Evolutionary conservation across 2,329 filamentous ascomycete genomes (phyloP).

Genomic region (Pestalotiopsis sp.): DNA sequence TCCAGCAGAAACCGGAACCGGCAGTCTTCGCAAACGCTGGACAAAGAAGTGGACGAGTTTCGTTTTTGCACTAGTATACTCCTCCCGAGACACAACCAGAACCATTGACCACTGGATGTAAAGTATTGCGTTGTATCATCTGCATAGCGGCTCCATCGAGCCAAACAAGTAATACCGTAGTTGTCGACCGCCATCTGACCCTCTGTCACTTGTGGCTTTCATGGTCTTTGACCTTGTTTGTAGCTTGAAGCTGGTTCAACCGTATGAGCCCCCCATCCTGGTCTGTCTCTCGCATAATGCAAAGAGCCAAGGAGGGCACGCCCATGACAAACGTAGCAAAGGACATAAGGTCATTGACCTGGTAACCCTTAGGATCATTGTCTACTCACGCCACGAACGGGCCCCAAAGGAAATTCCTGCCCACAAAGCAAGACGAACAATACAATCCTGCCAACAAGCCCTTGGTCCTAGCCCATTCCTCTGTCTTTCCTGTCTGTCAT

Average conservation of each 20-base stretch:
- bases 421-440: slow-evolving; percentile 17
- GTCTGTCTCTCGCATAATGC: background rate
- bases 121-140: slow-evolving; percentile 1
- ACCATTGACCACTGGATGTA: slow-evolving; percentile 17
- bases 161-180: background rate
- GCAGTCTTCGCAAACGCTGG: slow-evolving; percentile 31
- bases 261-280: background rate
- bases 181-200: background rate
- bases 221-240: background rate
- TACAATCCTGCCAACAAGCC: slow-evolving; percentile 15
- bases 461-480: slow-evolving; percentile 9
- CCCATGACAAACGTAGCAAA: background rate
- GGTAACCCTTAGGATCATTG: slow-evolving; percentile 18
- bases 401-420: background rate
- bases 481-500: background rate
- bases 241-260: background rate
- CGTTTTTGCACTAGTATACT: slow-evolving; percentile 33
- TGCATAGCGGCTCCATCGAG: slow-evolving; percentile 4
- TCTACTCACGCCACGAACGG: slow-evolving; percentile 16
- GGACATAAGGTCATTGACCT: slow-evolving; percentile 23
- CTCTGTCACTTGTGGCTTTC: background rate
- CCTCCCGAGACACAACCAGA: slow-evolving; percentile 41
- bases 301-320: background rate
- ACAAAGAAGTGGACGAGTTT: slow-evolving; percentile 27
- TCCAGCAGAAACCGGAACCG: slow-evolving; percentile 23